A percentile compares a stretch with the other conserved stretches of the same genome.
phyloP scores from a whole-genome alignment of 768 basidiomycete species.

The Rhodotorula kratochvilovae region DNA sequence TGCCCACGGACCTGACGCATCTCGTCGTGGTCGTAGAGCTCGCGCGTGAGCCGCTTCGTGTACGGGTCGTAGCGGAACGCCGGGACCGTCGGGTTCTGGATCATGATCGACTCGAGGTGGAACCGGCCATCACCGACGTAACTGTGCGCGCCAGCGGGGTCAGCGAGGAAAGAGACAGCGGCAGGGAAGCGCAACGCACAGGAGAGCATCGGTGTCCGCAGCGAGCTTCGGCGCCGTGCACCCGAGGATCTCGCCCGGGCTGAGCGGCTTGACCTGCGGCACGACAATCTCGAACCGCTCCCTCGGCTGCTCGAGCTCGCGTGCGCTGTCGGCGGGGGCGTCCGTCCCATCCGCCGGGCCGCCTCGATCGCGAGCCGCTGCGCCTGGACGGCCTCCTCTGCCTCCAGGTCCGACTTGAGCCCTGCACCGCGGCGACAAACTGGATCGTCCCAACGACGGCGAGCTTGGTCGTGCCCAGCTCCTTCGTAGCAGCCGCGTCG shows the following conservation, averaged over 20 bases:
- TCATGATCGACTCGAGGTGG: constrained; percentile 98
- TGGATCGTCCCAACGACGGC: constrained; percentile 97
- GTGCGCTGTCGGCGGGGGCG: not conserved
- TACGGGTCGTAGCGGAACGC: constrained; percentile 99
- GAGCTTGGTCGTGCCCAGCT: constrained; percentile 50
- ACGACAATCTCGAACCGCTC: constrained; percentile 69
- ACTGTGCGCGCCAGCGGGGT: not conserved
- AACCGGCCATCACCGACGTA: constrained; percentile 98
- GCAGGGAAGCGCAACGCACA: constrained; percentile 56
- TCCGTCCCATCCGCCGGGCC: constrained; percentile 27
- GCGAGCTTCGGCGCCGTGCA: constrained; percentile 83
- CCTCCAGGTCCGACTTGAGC: constrained; percentile 71
- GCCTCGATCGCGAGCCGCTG: constrained; percentile 34
- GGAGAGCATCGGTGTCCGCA: constrained; percentile 73
- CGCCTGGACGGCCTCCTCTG: constrained; percentile 5
- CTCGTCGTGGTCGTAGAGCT: constrained; percentile 79
- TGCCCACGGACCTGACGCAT: constrained; percentile 72
- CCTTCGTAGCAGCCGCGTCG: not conserved
- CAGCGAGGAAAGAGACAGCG: not conserved
- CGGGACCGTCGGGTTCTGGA: constrained; percentile 90
- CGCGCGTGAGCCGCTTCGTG: constrained; percentile 90
- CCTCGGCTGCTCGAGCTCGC: constrained; percentile 43
- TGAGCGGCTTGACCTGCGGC: constrained; percentile 83
- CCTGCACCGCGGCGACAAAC: constrained; percentile 87
- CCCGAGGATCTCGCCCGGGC: constrained; percentile 92